Evolutionary conservation across 257 asterid genomes (phyloP), one percentile per base, ranked within the genome.

Genomic region (Parsonsia alboflavescens): DNA sequence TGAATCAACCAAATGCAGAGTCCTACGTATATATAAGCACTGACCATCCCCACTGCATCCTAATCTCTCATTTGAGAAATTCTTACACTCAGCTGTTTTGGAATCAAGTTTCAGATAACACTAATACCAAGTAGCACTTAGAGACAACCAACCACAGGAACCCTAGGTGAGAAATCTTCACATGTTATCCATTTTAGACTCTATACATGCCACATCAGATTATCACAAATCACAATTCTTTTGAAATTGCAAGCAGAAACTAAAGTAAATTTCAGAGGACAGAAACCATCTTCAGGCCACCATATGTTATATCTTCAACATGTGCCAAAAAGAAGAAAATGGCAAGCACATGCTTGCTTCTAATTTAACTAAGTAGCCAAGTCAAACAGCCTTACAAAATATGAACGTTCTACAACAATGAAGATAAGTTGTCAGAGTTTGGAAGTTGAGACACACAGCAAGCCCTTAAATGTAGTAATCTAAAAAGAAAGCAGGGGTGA

Each of bases 111-210:
- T 11, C 26, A 22, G 41, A 46, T 28, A 57, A 57, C 7, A 22
- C 12, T 13, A 46, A 64, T 7, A 13, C 44, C 26, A 15, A 22
- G 58, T 26, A 22, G 28, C n/a, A 22, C 49, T 10, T 48, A 12
- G 69, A 33, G 6, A 16, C 21, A 49, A 36, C 21, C 53, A 74
- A 16, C 45, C 69, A 63, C n/a, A 74, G 65, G 50, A 74, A 12
- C 13, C 0, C 16, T 28, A 17, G 17, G 45, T 53, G 9, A 30
- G 24, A 30, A 54, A 12, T 63, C 24, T 12, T 39, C 68, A 10
- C 45, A 30, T 63, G 16, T 33, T 28, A 61, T 61, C 36, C 42
- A 61, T n/a, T n/a, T n/a, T n/a, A n/a, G n/a, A n/a, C n/a, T n/a
- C 42, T 61, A 61, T 28, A 12, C 66, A 59, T 2, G 41, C n/a